Evolutionary conservation across 108 stramenopile species (phyloP), one percentile per base, ranked within the genome.

Genomic region (Cylindrotheca closterium): DNA sequence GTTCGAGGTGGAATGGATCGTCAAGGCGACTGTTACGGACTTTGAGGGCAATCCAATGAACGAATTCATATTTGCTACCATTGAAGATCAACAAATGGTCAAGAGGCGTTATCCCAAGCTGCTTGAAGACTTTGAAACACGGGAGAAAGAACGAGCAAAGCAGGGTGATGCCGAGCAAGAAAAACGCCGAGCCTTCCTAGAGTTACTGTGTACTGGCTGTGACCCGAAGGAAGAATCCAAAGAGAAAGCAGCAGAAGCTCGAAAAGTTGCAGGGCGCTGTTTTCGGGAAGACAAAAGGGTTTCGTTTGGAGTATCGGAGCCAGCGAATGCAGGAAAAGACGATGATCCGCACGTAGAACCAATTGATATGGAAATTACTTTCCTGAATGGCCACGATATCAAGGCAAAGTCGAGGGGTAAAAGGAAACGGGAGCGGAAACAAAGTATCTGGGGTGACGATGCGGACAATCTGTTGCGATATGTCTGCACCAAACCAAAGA

Each of bases 1-100:
- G 37, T 91, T 68, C 26, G 79, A 88, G 47, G 52, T 91, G 2
- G 51, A 34, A 12, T 91, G 90, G 90, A 64, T 60, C 22, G 70
- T 91, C 27, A 63, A 75, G 1, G 71, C 75, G 24, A 79, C 83
- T 12, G 51, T 70, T 0, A 74, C 74, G 3, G 79, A 77, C 32
- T 26, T 25, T 1, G 69, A 77, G 54, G 83, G 79, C 21, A 70
- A 79, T 47, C 67, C 70, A 32, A 58, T 88, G 45, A 81, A 83
- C 24, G 63, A 60, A 30, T 79, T 74, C 56, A 75, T 82, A 49
- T 91, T 89, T 67, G 60, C 66, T 17, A 89, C 91, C 0, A 75
- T 71, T 33, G 91, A 92, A 48, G 64, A 58, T 0, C 71, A 80
- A 34, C 50, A 50, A 2, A 47, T 85, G 4, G 51, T 89, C 45